A percentile compares a stretch with the other conserved stretches of the same genome.
These are phyloP conservation scores for Aaosphaeria arxii DNA, from an alignment of 2,329 filamentous ascomycete species.

Conservation along the genomic window DNA sequence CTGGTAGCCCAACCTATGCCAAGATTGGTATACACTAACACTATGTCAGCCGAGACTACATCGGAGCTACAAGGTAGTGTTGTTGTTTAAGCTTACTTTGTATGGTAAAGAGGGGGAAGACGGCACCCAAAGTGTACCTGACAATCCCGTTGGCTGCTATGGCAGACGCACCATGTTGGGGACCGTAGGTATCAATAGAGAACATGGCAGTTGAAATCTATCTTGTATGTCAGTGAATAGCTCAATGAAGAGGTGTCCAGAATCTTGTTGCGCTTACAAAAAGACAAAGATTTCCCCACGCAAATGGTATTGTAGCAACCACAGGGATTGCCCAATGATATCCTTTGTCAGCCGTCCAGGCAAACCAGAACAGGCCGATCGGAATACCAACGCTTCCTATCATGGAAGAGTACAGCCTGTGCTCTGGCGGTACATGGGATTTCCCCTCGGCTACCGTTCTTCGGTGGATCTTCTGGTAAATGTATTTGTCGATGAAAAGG, in stretches of 20 bases:
- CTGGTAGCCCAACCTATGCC: constrained; percentile 40
- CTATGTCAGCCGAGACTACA: neutral
- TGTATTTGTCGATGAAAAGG: constrained; percentile 32
- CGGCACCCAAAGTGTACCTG: constrained; percentile 35
- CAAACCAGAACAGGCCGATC: constrained; percentile 59
- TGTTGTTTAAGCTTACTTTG: constrained; percentile 22
- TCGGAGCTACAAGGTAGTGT: neutral
- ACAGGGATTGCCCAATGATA: constrained; percentile 53
- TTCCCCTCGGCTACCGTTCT: constrained; percentile 23
- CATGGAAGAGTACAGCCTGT: constrained; percentile 59
- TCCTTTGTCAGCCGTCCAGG: constrained; percentile 50
- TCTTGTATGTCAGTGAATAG: neutral
- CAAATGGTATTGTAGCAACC: constrained; percentile 54
- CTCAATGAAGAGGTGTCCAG: neutral
- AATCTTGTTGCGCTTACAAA: constrained; percentile 47
- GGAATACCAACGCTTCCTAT: constrained; percentile 55
- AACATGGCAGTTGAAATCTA: constrained; percentile 25
- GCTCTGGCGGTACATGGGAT: constrained; percentile 48
- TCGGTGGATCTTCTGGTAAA: constrained; percentile 35
- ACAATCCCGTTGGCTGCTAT: constrained; percentile 39
- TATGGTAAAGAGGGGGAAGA: constrained; percentile 36
- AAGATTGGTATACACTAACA: constrained; percentile 28
- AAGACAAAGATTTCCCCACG: constrained; percentile 59
- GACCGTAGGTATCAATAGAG: constrained; percentile 30
- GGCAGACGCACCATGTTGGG: constrained; percentile 31